phyloP scores from a whole-genome alignment of 345 rosid species.

The Murraya paniculata region DNA sequence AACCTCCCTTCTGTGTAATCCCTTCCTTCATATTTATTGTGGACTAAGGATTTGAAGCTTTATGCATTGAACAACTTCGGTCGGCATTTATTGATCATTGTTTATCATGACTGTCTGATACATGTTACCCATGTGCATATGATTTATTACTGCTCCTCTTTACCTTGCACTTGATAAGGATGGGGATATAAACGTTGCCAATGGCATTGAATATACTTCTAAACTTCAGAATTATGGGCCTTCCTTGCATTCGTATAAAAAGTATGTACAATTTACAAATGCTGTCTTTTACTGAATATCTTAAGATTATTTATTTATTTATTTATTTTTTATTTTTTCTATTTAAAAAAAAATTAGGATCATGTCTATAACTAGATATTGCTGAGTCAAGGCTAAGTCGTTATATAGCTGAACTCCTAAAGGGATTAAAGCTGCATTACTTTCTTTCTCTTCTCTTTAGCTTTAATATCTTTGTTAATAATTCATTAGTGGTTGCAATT shows the following conservation, averaged over 20 bases:
- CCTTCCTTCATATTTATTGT: slow-evolving; percentile 8
- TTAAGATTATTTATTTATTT: neutral
- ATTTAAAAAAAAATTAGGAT: neutral
- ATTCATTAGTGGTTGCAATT: neutral
- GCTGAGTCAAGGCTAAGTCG: neutral
- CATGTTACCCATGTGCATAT: slow-evolving; percentile 38
- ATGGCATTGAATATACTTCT: slow-evolving; percentile 17
- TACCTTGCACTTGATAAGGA: slow-evolving; percentile 12
- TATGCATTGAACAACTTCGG: slow-evolving; percentile 24
- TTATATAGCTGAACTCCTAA: neutral
- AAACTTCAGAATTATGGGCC: neutral
- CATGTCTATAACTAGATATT: neutral
- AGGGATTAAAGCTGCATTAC: neutral
- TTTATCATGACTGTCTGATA: slow-evolving; percentile 12
- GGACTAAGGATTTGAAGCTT: neutral
- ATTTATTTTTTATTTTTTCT: neutral
- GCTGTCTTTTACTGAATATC: neutral
- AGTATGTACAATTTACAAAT: neutral
- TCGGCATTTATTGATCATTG: slow-evolving; percentile 27
- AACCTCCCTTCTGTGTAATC: neutral
- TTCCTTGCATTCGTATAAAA: neutral
- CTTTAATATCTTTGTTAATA: neutral
- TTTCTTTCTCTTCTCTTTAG: neutral
- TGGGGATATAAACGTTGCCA: neutral
- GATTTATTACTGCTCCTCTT: slow-evolving; percentile 32